A percentile compares a stretch with the other conserved stretches of the same genome.
Evolutionary conservation across 441 rosid species (phyloP).

Genomic region (Brassica hybrid): DNA sequence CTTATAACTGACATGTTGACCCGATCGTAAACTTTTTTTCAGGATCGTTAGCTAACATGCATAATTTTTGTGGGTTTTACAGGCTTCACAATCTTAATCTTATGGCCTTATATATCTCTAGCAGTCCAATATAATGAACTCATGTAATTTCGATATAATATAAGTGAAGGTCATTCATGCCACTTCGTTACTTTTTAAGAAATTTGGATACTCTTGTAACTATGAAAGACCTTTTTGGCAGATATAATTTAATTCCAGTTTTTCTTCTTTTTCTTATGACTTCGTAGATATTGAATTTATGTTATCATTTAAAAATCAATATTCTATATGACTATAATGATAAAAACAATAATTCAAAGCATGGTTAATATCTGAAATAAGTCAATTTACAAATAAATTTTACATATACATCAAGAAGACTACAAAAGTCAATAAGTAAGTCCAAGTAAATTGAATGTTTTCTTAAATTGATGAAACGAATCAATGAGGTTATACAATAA

Average conservation of each 20-base stretch:
- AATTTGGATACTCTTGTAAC: background rate
- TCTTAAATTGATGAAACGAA: too few relatives aligned
- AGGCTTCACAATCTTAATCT: too few relatives aligned
- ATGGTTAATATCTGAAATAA: background rate
- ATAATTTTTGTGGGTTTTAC: too few relatives aligned
- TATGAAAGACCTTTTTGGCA: background rate
- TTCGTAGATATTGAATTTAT: background rate
- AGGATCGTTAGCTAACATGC: background rate
- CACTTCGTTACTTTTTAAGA: background rate
- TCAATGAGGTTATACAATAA: too few relatives aligned
- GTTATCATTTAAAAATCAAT: background rate
- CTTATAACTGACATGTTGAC: background rate
- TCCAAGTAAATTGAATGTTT: too few relatives aligned
- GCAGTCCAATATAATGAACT: background rate
- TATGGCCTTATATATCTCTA: too few relatives aligned
- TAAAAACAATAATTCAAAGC: background rate
- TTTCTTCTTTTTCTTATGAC: background rate
- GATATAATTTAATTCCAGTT: background rate
- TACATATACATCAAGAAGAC: slow-evolving; percentile 3
- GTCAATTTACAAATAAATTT: background rate
- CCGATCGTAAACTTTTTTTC: background rate
- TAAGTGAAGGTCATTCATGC: background rate
- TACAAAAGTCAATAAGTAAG: background rate
- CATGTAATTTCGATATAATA: background rate
- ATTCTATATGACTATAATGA: background rate